Evolutionary conservation across 2,329 filamentous ascomycete genomes (phyloP), one percentile per base, ranked within the genome.

Genomic region (Tolypocladium guangdongense): DNA sequence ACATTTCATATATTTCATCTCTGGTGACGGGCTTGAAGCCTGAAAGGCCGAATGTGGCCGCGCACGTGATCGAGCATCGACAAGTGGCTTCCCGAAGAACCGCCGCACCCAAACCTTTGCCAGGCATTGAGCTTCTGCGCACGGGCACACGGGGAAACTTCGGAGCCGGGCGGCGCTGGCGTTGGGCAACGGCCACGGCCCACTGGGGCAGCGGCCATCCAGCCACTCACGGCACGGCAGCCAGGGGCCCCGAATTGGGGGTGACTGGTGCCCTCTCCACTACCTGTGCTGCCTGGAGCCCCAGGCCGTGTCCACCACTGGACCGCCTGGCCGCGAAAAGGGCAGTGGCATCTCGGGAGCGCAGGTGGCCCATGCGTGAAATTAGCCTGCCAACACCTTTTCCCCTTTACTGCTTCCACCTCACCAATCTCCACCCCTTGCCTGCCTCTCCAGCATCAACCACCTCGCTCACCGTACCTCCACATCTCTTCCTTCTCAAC

Each of bases 321-420:
- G 39, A 22, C 35, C 33, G 4, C 12, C 16, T 27, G 39, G 39
- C 22, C 39, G 41, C 30, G 16, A 32, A 47, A 46, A 33, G 3
- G 43, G 43, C 43, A 47, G 43, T 32, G 16, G 43, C 43, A n/a
- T n/a, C 43, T 47, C 43, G 43, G 27, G 43, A 47, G 43, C 27
- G 36, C 54, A 35, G 43, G 43, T 56, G 56, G 51, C 43, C 51
- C 53, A 48, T 55, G 54, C 52, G 52, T 54, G 56, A 57, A 57
- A 60, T 60, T 59, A 52, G 54, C 55, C 55, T 35, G 43, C 52
- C 54, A 47, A 51, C 49, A n/a, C n/a, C n/a, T 10, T 39, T 53
- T 58, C 56, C 55, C 56, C 56, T 58, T 58, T 58, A 53, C 54
- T 52, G 41, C 27, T 46, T n/a, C 49, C 49, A 22, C 51, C 27